A percentile compares a stretch with the other conserved stretches of the same genome.
These are phyloP conservation scores for Aureoboletus auriporus DNA, from an alignment of 768 basidiomycete genomes.

Conservation along the genomic window DNA sequence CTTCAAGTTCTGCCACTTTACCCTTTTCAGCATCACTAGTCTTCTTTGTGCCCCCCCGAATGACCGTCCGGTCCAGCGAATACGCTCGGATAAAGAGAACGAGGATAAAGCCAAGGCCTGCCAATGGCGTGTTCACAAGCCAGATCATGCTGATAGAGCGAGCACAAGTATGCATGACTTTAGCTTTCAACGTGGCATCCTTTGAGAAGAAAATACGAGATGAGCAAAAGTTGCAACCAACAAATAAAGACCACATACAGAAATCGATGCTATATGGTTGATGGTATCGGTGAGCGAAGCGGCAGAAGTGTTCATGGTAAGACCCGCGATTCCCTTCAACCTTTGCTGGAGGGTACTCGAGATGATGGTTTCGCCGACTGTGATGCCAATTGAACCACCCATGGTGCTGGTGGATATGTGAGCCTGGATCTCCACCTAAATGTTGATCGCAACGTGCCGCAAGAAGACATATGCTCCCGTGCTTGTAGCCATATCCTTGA, in stretches of 20 bases:
- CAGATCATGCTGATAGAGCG: slow-evolving; percentile 36
- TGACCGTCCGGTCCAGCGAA: slow-evolving; percentile 28
- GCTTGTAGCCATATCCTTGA: slow-evolving; percentile 40
- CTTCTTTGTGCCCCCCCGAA: slow-evolving; percentile 1
- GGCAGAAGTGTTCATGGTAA: slow-evolving; percentile 38
- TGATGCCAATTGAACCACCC: slow-evolving; percentile 73
- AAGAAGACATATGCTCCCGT: slow-evolving; percentile 36
- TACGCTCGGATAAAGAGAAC: slow-evolving; percentile 34
- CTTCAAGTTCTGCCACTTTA: not conserved
- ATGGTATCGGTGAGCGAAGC: slow-evolving; percentile 46
- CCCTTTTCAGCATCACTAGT: slow-evolving; percentile 31
- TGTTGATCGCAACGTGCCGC: slow-evolving; percentile 14
- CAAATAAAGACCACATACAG: slow-evolving; percentile 18
- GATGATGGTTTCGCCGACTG: slow-evolving; percentile 69
- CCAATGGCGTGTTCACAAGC: slow-evolving; percentile 34
- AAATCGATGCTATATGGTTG: slow-evolving; percentile 34
- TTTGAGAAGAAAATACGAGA: slow-evolving; percentile 13
- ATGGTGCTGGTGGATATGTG: slow-evolving; percentile 43
- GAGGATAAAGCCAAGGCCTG: slow-evolving; percentile 30
- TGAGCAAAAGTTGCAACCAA: not conserved
- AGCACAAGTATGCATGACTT: slow-evolving; percentile 35
- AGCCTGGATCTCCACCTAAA: not conserved
- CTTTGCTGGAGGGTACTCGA: slow-evolving; percentile 41
- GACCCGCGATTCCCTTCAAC: slow-evolving; percentile 13
- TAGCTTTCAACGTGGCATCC: slow-evolving; percentile 25